Conservation (phyloP, 768 basidiomycete genomes). For the Mycena floridula region DNA sequence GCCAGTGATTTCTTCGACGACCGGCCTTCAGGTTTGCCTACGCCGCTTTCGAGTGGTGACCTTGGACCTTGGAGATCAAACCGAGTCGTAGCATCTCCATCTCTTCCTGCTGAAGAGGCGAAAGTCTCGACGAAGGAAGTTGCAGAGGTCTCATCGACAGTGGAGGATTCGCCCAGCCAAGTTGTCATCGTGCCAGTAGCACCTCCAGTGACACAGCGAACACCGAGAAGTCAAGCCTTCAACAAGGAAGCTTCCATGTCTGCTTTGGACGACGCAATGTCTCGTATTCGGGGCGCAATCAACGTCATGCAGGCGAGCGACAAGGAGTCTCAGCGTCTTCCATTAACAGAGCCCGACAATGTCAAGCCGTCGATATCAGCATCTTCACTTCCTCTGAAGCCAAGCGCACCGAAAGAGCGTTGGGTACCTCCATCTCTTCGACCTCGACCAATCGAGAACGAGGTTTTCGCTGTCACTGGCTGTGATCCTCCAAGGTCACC, state of each 20-base stretch:
- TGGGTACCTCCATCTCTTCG: conserved; percentile 57
- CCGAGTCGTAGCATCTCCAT: not conserved
- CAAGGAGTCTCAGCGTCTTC: conserved; percentile 23
- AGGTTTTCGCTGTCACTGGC: conserved; percentile 41
- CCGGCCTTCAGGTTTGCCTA: too few species aligned
- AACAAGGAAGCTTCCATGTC: conserved; percentile 59
- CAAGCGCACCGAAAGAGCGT: conserved; percentile 32
- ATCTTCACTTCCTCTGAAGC: conserved; percentile 12
- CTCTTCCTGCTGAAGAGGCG: not conserved
- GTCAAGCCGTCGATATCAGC: too few species aligned
- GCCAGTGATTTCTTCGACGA: conserved; percentile 77
- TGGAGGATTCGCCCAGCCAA: not conserved
- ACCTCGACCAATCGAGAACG: conserved; percentile 29
- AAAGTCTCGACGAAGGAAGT: not conserved
- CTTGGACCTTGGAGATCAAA: conserved; percentile 35
- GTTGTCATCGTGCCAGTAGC: conserved; percentile 5
- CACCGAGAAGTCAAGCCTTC: conserved; percentile 32
- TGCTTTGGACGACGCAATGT: conserved; percentile 76
- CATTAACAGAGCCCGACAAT: conserved; percentile 10
- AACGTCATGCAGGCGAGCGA: conserved; percentile 56
- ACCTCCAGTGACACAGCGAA: conserved; percentile 21
- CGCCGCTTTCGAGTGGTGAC: conserved; percentile 21
- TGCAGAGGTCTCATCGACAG: not conserved
- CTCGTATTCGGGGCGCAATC: conserved; percentile 77
- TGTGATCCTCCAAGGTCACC: conserved; percentile 45